Percentiles rank a stretch among this genome's conserved stretches.
Conservation (phyloP, 306 rosid species). For the Crotalaria pallida region DNA sequence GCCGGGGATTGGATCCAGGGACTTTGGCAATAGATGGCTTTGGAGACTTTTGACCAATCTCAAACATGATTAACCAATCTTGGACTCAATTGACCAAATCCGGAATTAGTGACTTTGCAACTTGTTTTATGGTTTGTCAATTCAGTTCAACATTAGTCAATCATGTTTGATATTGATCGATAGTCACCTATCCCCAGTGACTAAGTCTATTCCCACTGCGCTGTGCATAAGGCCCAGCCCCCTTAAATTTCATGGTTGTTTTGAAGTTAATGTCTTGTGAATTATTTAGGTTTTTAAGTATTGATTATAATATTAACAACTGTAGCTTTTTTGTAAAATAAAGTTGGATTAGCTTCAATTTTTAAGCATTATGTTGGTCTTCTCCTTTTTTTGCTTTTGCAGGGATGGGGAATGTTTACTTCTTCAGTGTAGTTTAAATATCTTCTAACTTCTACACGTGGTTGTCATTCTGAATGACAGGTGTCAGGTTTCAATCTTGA, state of each 20-base stretch:
- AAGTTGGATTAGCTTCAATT: slow-evolving; percentile 2
- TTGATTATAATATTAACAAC: background rate
- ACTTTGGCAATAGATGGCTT: too few relatives aligned
- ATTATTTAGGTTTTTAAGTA: background rate
- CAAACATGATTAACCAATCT: too few relatives aligned
- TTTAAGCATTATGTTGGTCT: background rate
- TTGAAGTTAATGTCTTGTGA: background rate
- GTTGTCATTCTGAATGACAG: slow-evolving; percentile 21
- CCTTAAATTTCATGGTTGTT: background rate
- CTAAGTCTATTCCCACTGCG: too few relatives aligned
- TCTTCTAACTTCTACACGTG: background rate
- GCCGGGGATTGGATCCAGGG: too few relatives aligned
- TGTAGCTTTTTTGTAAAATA: background rate
- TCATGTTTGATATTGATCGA: too few relatives aligned
- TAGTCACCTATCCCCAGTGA: too few relatives aligned
- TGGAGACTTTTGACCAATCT: too few relatives aligned
- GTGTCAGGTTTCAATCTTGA: slow-evolving; percentile 33
- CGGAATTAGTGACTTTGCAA: too few relatives aligned
- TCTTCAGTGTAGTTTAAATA: slow-evolving; percentile 2
- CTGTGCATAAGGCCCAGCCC: background rate
- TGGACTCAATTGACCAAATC: too few relatives aligned
- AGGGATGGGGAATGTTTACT: background rate
- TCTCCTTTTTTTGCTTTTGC: background rate
- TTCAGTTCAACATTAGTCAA: too few relatives aligned
- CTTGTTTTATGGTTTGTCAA: too few relatives aligned